Conservation (phyloP, 441 rosid genomes). For the Syzygium malaccense region DNA sequence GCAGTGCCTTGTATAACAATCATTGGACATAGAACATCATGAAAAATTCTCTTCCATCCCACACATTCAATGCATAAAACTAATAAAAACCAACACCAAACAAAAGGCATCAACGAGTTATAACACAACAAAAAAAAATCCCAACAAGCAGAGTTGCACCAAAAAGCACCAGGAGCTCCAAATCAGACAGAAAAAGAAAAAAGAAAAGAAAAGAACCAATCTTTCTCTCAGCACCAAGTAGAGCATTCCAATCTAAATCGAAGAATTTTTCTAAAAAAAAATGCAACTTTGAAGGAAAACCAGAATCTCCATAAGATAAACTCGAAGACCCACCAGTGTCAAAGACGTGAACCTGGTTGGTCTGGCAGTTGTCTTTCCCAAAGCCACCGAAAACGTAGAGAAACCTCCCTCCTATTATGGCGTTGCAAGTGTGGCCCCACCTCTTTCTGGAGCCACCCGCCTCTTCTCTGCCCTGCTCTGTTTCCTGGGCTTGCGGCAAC, state of each 20-base stretch:
- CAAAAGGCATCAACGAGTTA: no score
- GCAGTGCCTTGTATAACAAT: no score
- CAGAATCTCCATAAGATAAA: background rate
- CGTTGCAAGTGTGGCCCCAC: slow-evolving; percentile 97
- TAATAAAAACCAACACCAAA: no score
- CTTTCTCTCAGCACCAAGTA: background rate
- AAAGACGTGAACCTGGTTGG: slow-evolving; percentile 91
- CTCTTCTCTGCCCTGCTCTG: slow-evolving; percentile 19
- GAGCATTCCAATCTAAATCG: no score
- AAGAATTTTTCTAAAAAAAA: background rate
- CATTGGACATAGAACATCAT: no score
- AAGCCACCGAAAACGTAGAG: slow-evolving; percentile 94
- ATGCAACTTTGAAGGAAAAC: background rate
- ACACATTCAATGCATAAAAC: no score
- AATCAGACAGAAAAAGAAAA: background rate
- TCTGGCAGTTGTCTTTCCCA: slow-evolving; percentile 78
- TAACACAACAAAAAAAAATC: no score
- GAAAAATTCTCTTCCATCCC: no score
- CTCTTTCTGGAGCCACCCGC: slow-evolving; percentile 71
- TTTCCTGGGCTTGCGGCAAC: slow-evolving; percentile 18
- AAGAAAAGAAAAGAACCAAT: background rate
- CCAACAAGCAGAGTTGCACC: background rate
- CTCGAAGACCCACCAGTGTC: slow-evolving; percentile 62
- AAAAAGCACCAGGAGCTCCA: background rate
- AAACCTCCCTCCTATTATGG: slow-evolving; percentile 69